Evolutionary conservation across 495 filamentous ascomycete species (phyloP).

Genomic region (Umbilicaria muhlenbergii): DNA sequence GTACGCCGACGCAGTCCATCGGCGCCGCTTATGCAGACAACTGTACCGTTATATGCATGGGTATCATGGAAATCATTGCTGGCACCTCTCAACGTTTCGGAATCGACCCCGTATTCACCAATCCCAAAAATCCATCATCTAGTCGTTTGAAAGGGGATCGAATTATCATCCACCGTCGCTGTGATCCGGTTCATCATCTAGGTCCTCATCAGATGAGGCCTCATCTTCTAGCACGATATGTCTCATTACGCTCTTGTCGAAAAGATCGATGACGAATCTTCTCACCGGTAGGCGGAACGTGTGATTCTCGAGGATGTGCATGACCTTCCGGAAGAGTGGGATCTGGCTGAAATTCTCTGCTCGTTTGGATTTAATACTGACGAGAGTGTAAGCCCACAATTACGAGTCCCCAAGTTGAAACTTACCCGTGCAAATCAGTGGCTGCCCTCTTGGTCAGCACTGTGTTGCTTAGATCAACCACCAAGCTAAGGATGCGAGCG

Average conservation of each 20-base stretch:
- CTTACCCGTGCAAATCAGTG: conserved; percentile 49
- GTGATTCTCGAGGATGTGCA: conserved; percentile 75
- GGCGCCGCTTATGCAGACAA: too few relatives aligned
- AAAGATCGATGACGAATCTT: conserved; percentile 80
- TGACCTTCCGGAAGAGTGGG: conserved; percentile 65
- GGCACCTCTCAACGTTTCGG: too few relatives aligned
- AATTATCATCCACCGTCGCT: too few relatives aligned
- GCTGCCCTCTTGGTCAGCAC: conserved; percentile 67
- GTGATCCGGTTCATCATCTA: too few relatives aligned
- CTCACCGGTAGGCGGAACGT: conserved; percentile 75
- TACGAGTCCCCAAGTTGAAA: not conserved
- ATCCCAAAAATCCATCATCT: too few relatives aligned
- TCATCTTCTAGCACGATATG: conserved; percentile 56
- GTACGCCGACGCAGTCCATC: too few relatives aligned
- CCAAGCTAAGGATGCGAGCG: conserved; percentile 58
- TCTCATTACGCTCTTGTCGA: conserved; percentile 76
- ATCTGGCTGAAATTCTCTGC: conserved; percentile 58
- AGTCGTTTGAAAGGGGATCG: too few relatives aligned
- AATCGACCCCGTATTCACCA: too few relatives aligned
- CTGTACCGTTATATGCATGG: too few relatives aligned
- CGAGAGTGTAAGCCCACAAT: conserved; percentile 5
- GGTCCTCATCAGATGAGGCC: conserved; percentile 18
- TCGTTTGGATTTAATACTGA: conserved; percentile 48
- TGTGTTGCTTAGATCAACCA: conserved; percentile 77
- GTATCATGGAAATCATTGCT: too few relatives aligned